These are phyloP conservation scores for Aureobasidium sp. DNA, from an alignment of 2,329 filamentous ascomycete genomes.

Conservation along the genomic window DNA sequence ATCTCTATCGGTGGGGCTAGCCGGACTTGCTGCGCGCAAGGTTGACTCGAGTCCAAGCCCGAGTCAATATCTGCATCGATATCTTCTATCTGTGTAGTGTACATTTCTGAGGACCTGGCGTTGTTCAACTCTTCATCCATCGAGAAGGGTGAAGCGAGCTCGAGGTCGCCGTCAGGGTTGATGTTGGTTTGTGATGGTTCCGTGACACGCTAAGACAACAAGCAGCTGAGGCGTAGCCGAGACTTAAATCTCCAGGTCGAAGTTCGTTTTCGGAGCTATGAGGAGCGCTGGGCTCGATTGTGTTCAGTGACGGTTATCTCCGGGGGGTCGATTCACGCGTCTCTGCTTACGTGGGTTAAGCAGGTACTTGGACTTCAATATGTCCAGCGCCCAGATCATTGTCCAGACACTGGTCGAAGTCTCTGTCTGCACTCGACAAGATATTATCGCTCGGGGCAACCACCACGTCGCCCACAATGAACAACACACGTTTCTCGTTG, in stretches of 20 bases:
- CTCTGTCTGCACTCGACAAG: slow-evolving; percentile 20
- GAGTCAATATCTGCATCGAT: slow-evolving; percentile 23
- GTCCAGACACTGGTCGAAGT: not conserved
- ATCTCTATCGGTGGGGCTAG: not conserved
- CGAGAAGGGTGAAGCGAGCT: slow-evolving; percentile 22
- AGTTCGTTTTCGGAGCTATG: not conserved
- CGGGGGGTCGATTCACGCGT: not conserved
- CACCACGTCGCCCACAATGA: slow-evolving; percentile 38
- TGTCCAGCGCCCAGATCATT: not conserved
- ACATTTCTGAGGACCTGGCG: slow-evolving; percentile 1
- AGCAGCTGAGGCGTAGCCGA: slow-evolving; percentile 10
- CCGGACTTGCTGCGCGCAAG: slow-evolving; percentile 14
- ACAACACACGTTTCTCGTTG: slow-evolving; percentile 38
- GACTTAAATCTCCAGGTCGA: slow-evolving; percentile 10
- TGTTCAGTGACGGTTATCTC: not conserved
- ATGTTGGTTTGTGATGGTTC: not conserved
- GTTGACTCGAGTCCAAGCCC: slow-evolving; percentile 18
- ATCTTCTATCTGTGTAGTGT: slow-evolving; percentile 17
- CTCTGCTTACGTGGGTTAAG: not conserved
- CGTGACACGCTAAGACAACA: not conserved
- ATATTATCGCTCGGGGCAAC: slow-evolving; percentile 40
- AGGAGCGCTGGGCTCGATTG: not conserved
- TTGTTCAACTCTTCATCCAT: slow-evolving; percentile 21
- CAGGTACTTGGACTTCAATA: not conserved
- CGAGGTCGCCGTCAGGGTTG: not conserved